Percentiles rank a stretch among this genome's conserved stretches.
Evolutionary conservation across 2,329 filamentous ascomycete genomes (phyloP).

Genomic region (Pezicula rhizophila): DNA sequence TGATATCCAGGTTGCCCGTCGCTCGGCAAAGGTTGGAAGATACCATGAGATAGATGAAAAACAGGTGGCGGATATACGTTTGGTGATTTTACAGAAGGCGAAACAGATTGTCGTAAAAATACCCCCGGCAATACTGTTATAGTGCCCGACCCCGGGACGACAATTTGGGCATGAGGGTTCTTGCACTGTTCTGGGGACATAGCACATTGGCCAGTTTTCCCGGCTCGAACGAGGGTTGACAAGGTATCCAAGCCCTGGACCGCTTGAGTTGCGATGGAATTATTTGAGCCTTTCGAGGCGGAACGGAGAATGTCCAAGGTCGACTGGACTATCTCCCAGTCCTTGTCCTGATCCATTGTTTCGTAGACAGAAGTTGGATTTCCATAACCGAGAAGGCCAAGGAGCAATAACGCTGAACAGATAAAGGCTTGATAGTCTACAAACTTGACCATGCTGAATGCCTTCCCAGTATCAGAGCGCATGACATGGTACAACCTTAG

Average conservation of each 20-base stretch:
- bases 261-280: conserved; percentile 35
- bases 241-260: conserved; percentile 31
- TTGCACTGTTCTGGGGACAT: not conserved
- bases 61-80: not conserved
- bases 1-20: not conserved
- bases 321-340: conserved; percentile 30
- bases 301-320: conserved; percentile 29
- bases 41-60: not conserved
- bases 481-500: conserved; percentile 33
- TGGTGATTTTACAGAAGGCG: not conserved
- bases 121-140: conserved; percentile 11
- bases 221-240: conserved; percentile 1
- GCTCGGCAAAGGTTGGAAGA: not conserved
- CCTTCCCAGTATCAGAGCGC: conserved; percentile 24
- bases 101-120: not conserved
- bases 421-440: conserved; percentile 42
- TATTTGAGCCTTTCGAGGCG: conserved; percentile 28
- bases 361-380: conserved; percentile 12
- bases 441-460: conserved; percentile 36
- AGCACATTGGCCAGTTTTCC: not conserved
- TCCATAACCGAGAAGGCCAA: conserved; percentile 31
- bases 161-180: conserved; percentile 6
- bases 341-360: conserved; percentile 26
- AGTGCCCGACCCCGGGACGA: conserved; percentile 6
- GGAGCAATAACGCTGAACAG: conserved; percentile 35